Base-by-base conservation (phyloP, 352 stramenopile genomes). In the Nothophytophthora sp. region DNA sequence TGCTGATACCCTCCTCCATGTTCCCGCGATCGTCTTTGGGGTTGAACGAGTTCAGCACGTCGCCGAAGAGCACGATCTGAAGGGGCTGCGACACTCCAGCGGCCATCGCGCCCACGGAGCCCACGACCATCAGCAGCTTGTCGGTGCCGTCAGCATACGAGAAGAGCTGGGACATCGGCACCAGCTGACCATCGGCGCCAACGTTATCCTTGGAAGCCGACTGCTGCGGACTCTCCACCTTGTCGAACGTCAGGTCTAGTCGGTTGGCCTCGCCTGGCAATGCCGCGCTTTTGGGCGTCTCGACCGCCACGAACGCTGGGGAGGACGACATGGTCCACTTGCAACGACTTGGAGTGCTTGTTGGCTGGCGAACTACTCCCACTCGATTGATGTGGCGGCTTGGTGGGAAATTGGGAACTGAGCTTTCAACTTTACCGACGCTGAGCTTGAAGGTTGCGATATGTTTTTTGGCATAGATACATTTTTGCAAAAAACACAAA, bases 31-130 rank as follows among this genome's bases (percentile, higher is more conserved):
- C 33, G 22, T 67, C 33, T 2, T 47, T 30, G 7, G 81, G 77
- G 43, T 89, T 89, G 44, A 90, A 88, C 8, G 77, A 67, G 57
- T 90, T 87, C 38, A 90, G 60, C 20, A 86, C 66, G 47, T 90
- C 76, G 9, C 80, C 80, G 50, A 92, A 74, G 30, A 92, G 67
- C 23, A 91, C 53, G 40, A 88, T 85, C 51, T 90, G 77, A 10
- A 91, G 57, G 7, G 80, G 82, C 47, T 89, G 73, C 18, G 66
- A 62, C 30, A 85, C 18, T 4, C 82, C 82, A 3, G 67, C 59
- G 2, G 55, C 47, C 4, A 88, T 42, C 2, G 73, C 73, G 0
- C 61, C 63, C 5, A 87, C 10, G 0, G 75, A 70, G 30, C 81
- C 81, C 2, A 77, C 30, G 5, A 55, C 38, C 71, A 92, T 90